These are phyloP conservation scores for Colletotrichum incanum DNA, from an alignment of 2,329 filamentous ascomycete genomes.

Conservation along the genomic window DNA sequence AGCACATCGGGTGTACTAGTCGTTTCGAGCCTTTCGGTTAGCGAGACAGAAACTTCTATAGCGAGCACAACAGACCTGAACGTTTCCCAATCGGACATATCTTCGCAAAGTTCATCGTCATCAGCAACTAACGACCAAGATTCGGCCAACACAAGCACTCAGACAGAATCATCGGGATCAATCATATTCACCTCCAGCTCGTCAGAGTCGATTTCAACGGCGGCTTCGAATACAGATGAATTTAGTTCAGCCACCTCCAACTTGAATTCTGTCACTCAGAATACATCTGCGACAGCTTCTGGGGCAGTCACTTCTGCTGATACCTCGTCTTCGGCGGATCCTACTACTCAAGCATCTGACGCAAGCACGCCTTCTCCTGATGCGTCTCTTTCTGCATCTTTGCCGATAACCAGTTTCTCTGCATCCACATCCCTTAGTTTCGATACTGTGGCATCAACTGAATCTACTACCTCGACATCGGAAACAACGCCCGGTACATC, in stretches of 20 bases:
- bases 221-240: neutral
- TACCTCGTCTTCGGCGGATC: neutral
- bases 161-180: neutral
- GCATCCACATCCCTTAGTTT: too few species aligned
- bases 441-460: neutral
- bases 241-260: neutral
- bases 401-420: neutral
- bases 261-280: neutral
- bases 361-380: neutral
- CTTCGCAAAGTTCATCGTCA: neutral
- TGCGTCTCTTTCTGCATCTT: neutral
- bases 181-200: neutral
- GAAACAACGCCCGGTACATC: neutral
- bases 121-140: neutral
- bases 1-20: neutral
- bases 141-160: neutral
- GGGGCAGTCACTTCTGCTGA: neutral
- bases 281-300: neutral
- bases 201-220: neutral
- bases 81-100: neutral
- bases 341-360: neutral
- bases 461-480: neutral
- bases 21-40: neutral
- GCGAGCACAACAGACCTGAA: neutral
- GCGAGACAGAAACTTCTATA: neutral